Evolutionary conservation across 1,139 yeast species (phyloP), one percentile per base, ranked within the genome.

Genomic region (Scheffersomyces cryptocercus): DNA sequence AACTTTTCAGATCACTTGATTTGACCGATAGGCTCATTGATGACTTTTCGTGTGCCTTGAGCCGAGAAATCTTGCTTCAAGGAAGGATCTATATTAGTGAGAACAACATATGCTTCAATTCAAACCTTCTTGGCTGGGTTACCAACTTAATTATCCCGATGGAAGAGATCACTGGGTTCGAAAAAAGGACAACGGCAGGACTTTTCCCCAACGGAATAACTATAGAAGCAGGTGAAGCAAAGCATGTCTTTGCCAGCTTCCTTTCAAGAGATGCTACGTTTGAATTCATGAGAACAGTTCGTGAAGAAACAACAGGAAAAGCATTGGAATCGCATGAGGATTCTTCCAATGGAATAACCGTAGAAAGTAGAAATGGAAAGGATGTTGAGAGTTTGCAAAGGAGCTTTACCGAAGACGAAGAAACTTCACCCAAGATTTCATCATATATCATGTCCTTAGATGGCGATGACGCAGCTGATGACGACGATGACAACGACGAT

Each of bases 91-190:
- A 89, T 60, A 79, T 95, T 2, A 83, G 96, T 15, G 96, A 88
- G 54, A 79, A 79, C 46, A 82, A 85, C 55, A 63, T 93, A 2
- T 89, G 97, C 60, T 95, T 95, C 70, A 86, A 89, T 56, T 88
- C 97, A n/a, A 89, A 89, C 56, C 74, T 93, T 37, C 70, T 95
- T 39, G 97, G 97, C 0, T 91, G 97, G 96, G 89, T 89, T 2
- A 89, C 97, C 3, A 88, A 80, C 52, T 65, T 91, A 35, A 79
- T 86, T 5, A 78, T 93, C 28, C 83, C 88, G 2, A 79, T 85
- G 55, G 79, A 77, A 39, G 96, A 90, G 45, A 81, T 93, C 36
- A 73, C 80, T 3, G 74, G 79, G 24, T 77, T 93, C 53, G 97
- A 90, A 54, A 88, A 88, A 65, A 83, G 82, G 50, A 76, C 82